Conservation (phyloP, 73 alveolate genomes). For the Paramecium octaurelia region DNA sequence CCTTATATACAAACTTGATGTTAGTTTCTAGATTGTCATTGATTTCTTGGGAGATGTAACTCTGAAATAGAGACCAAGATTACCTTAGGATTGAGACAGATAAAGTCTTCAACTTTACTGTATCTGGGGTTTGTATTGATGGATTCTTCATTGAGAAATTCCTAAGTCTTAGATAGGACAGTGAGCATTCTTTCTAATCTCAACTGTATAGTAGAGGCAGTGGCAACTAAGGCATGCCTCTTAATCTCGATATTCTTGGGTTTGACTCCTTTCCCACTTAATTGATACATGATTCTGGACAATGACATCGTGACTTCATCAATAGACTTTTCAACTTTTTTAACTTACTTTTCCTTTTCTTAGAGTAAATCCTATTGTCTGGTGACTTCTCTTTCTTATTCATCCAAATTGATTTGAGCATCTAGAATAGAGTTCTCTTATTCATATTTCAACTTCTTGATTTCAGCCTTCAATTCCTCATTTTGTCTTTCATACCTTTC, state of each 20-base stretch:
- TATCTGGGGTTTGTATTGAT: background rate
- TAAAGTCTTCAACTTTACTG: background rate
- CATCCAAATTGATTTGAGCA: background rate
- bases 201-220: background rate
- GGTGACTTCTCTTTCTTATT: background rate
- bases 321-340: conserved; percentile 21
- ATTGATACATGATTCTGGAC: background rate
- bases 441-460: background rate
- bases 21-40: background rate
- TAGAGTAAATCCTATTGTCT: background rate
- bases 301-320: conserved; percentile 16
- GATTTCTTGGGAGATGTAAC: background rate
- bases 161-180: conserved; percentile 3
- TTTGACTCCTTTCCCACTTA: background rate
- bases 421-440: background rate
- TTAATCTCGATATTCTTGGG: background rate
- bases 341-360: conserved; percentile 3
- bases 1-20: background rate
- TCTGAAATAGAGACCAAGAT: background rate
- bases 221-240: background rate
- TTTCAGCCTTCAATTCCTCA: background rate
- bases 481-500: background rate
- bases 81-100: background rate
- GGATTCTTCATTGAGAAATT: background rate
- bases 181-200: background rate